A percentile compares a stretch with the other conserved stretches of the same genome.
phyloP scores from a whole-genome alignment of 2,329 filamentous ascomycete genomes.

The Ophiosphaerella narmari region DNA sequence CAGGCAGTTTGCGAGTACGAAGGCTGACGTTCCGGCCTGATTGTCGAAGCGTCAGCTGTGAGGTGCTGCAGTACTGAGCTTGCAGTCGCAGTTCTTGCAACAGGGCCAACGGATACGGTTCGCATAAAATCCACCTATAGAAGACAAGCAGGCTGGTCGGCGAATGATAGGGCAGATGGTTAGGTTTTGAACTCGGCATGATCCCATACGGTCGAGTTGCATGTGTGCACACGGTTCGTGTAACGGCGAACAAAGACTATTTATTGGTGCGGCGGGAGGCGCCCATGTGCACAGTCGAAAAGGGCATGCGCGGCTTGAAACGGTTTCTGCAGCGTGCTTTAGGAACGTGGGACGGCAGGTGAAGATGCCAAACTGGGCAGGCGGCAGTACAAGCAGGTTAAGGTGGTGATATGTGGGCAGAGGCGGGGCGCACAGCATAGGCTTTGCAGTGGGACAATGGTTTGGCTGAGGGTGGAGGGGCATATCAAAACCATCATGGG shows the following conservation, averaged over 20 bases:
- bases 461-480: too few relatives aligned
- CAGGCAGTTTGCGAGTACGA: too few relatives aligned
- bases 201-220: slow-evolving; percentile 8
- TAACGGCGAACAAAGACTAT: slow-evolving; percentile 12
- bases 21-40: background rate
- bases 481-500: too few relatives aligned
- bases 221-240: slow-evolving; percentile 7
- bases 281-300: slow-evolving; percentile 2
- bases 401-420: background rate
- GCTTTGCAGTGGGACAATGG: background rate
- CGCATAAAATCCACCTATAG: too few relatives aligned
- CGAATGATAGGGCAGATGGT: background rate
- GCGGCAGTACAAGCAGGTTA: background rate
- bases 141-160: too few relatives aligned
- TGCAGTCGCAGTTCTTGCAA: background rate
- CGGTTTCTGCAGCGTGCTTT: slow-evolving; percentile 10
- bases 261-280: slow-evolving; percentile 22
- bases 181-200: background rate
- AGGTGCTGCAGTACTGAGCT: background rate
- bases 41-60: background rate
- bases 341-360: slow-evolving; percentile 11
- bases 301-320: slow-evolving; percentile 17
- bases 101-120: too few relatives aligned
- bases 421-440: too few relatives aligned
- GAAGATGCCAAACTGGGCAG: background rate